Conservation (phyloP, 768 basidiomycete species). For the Agaricus blazei region DNA sequence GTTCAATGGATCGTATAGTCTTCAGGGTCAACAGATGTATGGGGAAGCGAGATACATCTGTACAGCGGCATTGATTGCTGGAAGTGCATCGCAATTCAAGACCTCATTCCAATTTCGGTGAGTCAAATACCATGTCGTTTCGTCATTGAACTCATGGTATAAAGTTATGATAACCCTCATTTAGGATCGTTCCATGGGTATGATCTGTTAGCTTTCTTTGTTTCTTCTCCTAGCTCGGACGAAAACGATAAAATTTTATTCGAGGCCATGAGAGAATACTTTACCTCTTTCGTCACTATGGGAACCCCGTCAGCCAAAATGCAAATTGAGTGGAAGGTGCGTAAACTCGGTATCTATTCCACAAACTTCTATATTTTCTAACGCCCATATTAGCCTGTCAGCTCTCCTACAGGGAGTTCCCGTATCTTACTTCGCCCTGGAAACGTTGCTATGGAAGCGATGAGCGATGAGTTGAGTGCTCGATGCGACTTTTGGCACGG, state of each 20-base stretch:
- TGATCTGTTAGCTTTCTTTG: conserved; percentile 34
- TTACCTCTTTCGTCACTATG: conserved; percentile 33
- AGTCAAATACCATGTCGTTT: background rate
- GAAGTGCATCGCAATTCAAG: conserved; percentile 13
- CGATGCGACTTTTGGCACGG: too few species aligned
- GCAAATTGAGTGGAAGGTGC: too few species aligned
- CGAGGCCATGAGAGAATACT: conserved; percentile 32
- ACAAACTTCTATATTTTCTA: background rate
- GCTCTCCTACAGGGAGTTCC: too few species aligned
- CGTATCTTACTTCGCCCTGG: too few species aligned
- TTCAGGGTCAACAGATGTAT: conserved; percentile 41
- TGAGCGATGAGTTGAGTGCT: too few species aligned
- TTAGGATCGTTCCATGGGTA: conserved; percentile 31
- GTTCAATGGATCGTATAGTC: conserved; percentile 28
- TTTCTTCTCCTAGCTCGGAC: conserved; percentile 20
- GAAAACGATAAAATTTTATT: conserved; percentile 25
- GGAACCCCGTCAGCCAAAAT: conserved; percentile 9
- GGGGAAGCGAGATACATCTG: conserved; percentile 42
- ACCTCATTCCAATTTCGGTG: conserved; percentile 33
- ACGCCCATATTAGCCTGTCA: too few species aligned
- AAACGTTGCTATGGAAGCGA: too few species aligned
- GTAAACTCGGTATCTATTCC: too few species aligned
- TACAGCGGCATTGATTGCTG: conserved; percentile 30
- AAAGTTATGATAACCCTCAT: conserved; percentile 34
- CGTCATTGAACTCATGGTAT: background rate